Conservation (phyloP, 306 rosid species). For the Rosa chinensis region DNA sequence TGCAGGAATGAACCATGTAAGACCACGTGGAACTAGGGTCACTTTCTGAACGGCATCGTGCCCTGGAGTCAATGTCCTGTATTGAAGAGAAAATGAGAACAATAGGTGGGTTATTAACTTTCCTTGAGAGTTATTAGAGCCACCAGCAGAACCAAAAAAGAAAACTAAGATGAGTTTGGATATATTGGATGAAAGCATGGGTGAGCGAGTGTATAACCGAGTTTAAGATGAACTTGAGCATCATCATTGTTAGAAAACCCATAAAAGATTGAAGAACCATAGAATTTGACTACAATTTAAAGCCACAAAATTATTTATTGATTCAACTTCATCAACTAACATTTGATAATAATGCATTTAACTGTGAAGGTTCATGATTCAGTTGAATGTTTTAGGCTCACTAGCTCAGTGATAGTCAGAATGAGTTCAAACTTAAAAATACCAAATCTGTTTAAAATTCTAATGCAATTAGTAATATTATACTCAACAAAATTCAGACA, state of each 20-base stretch:
- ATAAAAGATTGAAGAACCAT: neutral
- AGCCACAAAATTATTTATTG: neutral
- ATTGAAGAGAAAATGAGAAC: slow-evolving; percentile 25
- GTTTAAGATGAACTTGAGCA: neutral
- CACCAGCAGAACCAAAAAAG: neutral
- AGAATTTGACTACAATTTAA: neutral
- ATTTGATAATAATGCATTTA: neutral
- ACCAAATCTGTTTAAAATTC: neutral
- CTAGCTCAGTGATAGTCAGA: neutral
- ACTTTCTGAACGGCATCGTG: slow-evolving; percentile 95
- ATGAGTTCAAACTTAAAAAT: neutral
- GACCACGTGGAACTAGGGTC: slow-evolving; percentile 93
- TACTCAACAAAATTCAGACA: neutral
- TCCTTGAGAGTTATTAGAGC: neutral
- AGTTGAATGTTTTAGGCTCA: neutral
- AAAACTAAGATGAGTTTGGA: neutral
- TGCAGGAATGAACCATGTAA: slow-evolving; percentile 94
- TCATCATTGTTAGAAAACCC: neutral
- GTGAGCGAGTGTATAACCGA: neutral
- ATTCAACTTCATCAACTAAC: neutral
- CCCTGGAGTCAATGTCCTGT: slow-evolving; percentile 96
- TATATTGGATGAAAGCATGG: neutral
- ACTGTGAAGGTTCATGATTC: neutral
- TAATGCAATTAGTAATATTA: neutral
- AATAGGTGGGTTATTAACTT: neutral